Base-by-base conservation (phyloP, 1,139 yeast species). In the Magnusiomyces fungicola region DNA sequence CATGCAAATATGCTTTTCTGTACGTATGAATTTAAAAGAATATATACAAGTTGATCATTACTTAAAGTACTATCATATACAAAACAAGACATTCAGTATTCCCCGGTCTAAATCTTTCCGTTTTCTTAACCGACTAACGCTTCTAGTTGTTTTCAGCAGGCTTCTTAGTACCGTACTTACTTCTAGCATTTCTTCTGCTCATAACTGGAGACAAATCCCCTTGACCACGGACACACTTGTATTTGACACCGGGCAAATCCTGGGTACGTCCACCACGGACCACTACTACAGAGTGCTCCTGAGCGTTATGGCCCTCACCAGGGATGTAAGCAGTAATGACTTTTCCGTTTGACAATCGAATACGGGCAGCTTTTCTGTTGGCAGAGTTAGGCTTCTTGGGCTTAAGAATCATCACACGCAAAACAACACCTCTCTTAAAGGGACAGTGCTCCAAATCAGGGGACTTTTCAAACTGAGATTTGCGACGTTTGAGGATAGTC, bases 331-430 rank as follows among this genome's bases (percentile, higher is more conserved):
- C 96, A 48, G 95, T 83, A 19, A 92, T 78, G 47, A 86, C 83
- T 58, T 82, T 83, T 32, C 98, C 98, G 62, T 87, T 92, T 19
- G 95, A 80, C 55, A 94, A 75, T 68, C 96, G 78, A 27, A 94
- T 98, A 73, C 97, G 83, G 58, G 95, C 89, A 50, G 95, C 96
- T 68, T 94, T 94, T 70, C 99, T 79, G 69, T 89, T 92, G 18
- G 99, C 97, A 45, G 97, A 92, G 71, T 94, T 94, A 45, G 99
- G 99, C 66, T 94, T 94, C 74, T 92, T 92, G 45, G 98, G 98
- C 68, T 92, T 92, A 58, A 90, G 75, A 55, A 89, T 86, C 92
- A 90, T 86, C 25, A 90, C 96, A 65, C 96, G 78, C 51, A 90
- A 73, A n/a, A 92, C 95, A 3, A 92, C 97, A 30, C 97, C 98